Conservation (phyloP, 257 asterid species). For the Linderniella brevidens region DNA sequence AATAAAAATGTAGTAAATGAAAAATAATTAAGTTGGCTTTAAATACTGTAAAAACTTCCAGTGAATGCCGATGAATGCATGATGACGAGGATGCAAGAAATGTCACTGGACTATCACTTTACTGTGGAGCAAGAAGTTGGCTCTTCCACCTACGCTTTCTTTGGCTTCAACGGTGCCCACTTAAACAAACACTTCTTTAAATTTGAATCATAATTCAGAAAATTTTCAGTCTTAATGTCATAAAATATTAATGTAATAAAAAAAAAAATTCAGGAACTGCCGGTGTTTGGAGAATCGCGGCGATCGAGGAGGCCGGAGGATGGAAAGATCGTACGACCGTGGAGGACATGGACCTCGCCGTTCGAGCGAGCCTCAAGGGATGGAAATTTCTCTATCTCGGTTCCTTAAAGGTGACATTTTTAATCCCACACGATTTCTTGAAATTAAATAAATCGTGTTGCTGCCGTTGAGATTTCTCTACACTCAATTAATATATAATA, state of each 20-base stretch:
- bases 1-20: too few species aligned
- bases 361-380: slow-evolving; percentile 88
- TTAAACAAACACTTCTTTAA: not conserved
- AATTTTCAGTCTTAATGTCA: not conserved
- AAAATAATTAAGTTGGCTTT: too few species aligned
- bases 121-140: slow-evolving; percentile 98
- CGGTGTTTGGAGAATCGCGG: slow-evolving; percentile 91
- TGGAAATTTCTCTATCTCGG: slow-evolving; percentile 89
- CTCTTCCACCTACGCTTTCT: slow-evolving; percentile 76
- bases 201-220: not conserved
- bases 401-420: slow-evolving; percentile 27
- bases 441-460: too few species aligned
- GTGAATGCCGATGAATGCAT: slow-evolving; percentile 89
- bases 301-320: slow-evolving; percentile 94
- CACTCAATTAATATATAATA: too few species aligned
- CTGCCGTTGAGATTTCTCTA: too few species aligned
- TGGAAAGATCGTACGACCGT: slow-evolving; percentile 96
- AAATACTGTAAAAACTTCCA: slow-evolving; percentile 11
- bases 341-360: slow-evolving; percentile 96
- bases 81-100: slow-evolving; percentile 98
- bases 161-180: slow-evolving; percentile 81
- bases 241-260: slow-evolving; percentile 4
- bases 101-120: slow-evolving; percentile 92
- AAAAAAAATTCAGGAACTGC: slow-evolving; percentile 52
- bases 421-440: too few species aligned